Conservation (phyloP, 768 basidiomycete genomes). For the Amanita polypyramis region DNA sequence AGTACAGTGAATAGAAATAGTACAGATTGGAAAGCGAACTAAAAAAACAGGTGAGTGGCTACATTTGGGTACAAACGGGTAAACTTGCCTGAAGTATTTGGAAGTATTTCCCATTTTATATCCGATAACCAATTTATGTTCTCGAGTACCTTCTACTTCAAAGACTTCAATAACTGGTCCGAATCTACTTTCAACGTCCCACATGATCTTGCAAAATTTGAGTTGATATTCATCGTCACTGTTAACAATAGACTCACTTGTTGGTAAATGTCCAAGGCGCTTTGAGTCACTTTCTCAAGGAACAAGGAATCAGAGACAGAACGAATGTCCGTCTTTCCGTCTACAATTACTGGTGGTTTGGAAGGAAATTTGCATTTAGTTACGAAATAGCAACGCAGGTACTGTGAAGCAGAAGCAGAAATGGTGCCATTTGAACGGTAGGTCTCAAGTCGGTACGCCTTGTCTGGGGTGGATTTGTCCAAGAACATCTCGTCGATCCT, state of each 20-base stretch:
- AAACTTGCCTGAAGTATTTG: conserved; percentile 59
- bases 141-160: conserved; percentile 88
- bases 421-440: conserved; percentile 87
- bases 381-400: conserved; percentile 95
- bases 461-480: conserved; percentile 65
- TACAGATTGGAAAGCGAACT: conserved; percentile 92
- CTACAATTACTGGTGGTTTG: conserved; percentile 23
- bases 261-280: conserved; percentile 92
- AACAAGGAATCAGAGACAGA: conserved; percentile 83
- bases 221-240: neutral
- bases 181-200: conserved; percentile 71
- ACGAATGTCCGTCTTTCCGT: conserved; percentile 75
- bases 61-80: neutral
- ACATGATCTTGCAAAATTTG: conserved; percentile 44
- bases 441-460: conserved; percentile 90
- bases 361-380: conserved; percentile 77
- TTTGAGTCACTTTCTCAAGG: conserved; percentile 85
- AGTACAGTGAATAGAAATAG: conserved; percentile 95
- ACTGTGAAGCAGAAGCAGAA: conserved; percentile 78
- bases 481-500: conserved; percentile 91
- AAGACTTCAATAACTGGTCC: conserved; percentile 95
- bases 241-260: conserved; percentile 19
- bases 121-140: conserved; percentile 89
- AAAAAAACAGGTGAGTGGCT: conserved; percentile 3
- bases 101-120: conserved; percentile 94